These are phyloP conservation scores for Suillus weaverae DNA, from an alignment of 768 basidiomycete species.

Conservation along the genomic window DNA sequence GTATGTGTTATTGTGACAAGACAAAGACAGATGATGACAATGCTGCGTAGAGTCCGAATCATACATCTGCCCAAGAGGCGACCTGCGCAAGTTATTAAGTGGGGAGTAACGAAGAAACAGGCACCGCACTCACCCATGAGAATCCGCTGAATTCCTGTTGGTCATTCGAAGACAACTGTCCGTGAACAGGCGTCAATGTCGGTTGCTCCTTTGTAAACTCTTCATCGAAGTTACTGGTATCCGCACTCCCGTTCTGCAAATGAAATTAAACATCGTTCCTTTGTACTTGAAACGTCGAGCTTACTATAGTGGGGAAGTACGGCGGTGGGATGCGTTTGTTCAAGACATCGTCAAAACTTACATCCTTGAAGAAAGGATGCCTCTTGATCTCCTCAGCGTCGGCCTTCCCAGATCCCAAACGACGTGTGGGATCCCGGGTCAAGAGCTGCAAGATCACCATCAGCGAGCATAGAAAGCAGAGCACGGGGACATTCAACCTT, in stretches of 20 bases:
- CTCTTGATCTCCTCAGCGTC: constrained; percentile 98
- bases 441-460: constrained; percentile 58
- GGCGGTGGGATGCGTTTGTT: constrained; percentile 96
- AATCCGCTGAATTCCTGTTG: constrained; percentile 97
- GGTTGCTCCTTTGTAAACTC: constrained; percentile 98
- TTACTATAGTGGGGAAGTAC: constrained; percentile 94
- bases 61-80: constrained; percentile 62
- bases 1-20: constrained; percentile 35
- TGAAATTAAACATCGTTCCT: constrained; percentile 15
- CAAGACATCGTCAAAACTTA: constrained; percentile 95
- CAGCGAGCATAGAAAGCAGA: neutral
- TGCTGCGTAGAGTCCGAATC: constrained; percentile 30
- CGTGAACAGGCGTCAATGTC: constrained; percentile 95
- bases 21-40: constrained; percentile 30
- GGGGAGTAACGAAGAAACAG: neutral
- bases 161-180: constrained; percentile 84
- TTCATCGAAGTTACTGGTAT: constrained; percentile 93
- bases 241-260: constrained; percentile 74
- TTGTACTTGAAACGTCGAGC: constrained; percentile 27
- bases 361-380: constrained; percentile 98
- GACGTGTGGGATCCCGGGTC: constrained; percentile 86
- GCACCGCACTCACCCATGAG: constrained; percentile 71
- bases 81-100: constrained; percentile 16
- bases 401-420: constrained; percentile 86
- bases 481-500: constrained; percentile 53